Evolutionary conservation across 768 basidiomycete genomes (phyloP), one percentile per base, ranked within the genome.

Genomic region (Neoboletus magnificus): DNA sequence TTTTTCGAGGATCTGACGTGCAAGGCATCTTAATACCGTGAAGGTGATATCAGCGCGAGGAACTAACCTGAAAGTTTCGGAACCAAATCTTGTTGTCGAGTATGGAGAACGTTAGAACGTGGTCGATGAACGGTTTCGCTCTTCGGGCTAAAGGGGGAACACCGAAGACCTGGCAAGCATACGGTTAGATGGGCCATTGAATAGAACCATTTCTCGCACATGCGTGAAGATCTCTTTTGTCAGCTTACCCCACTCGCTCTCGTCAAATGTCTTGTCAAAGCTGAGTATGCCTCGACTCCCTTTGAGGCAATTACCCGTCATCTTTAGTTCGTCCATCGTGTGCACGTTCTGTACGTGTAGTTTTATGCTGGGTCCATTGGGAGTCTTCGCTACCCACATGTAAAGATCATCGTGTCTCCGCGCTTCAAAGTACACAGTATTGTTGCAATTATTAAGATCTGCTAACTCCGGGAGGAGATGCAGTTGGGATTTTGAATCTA

Each of bases 311-410:
- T 99, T 98, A 32, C 97, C 97, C 8, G 94, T 96, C 95, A 99
- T 91, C 77, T 98, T 98, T 61, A 99, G 79, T 73, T 99, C 97
- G 74, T 98, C 97, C 97, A 98, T 98, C 41, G 97, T 99, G 72
- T 99, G 97, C 52, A 96, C 81, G 68, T 98, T 99, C 74, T 97
- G 95, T 16, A 98, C 96, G 67, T 98, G 97, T 79, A 98, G 81
- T 72, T 98, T 98, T 67, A 95, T 85, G 66, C 91, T 95, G 15
- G 97, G 97, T 11, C 97, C 97, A 66, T 99, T 99, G 22, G 97
- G 97, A 35, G 94, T 91, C 72, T 98, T 95, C 13, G 91, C 86
- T 32, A 93, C 89, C 97, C 97, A 99, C 55, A 98, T 72, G 66
- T 98, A 99, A 48, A 99, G 77, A 66, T 98, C 96, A 67, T 97